Percentiles rank a stretch among this genome's conserved stretches.
These are phyloP conservation scores for Arthrobotrys musiformis DNA, from an alignment of 2,329 filamentous ascomycete genomes.

Conservation along the genomic window DNA sequence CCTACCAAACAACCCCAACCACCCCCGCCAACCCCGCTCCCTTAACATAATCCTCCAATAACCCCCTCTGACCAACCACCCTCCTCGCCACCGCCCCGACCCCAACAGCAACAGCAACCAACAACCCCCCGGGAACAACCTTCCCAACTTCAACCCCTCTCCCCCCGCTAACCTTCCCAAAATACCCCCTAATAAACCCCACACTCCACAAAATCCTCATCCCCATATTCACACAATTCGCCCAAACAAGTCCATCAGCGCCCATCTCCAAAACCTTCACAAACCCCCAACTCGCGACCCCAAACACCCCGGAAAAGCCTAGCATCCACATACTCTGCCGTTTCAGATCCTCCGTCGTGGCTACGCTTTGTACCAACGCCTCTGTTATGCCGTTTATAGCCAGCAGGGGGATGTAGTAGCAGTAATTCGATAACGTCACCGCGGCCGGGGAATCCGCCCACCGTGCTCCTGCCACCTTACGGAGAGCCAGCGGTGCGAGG, in stretches of 20 bases:
- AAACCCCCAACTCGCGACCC: conserved; percentile 77
- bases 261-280: conserved; percentile 76
- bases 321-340: conserved; percentile 85
- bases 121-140: conserved; percentile 51
- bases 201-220: conserved; percentile 85
- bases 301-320: conserved; percentile 80
- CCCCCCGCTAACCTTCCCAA: conserved; percentile 62
- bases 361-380: conserved; percentile 90
- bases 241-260: conserved; percentile 81
- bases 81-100: conserved; percentile 56
- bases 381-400: conserved; percentile 92
- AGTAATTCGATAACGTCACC: conserved; percentile 79
- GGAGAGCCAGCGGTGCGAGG: conserved; percentile 77
- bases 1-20: conserved; percentile 56
- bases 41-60: conserved; percentile 47
- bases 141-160: conserved; percentile 25
- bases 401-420: conserved; percentile 91
- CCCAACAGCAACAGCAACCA: conserved; percentile 54
- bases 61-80: conserved; percentile 42
- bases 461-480: conserved; percentile 77
- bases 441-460: conserved; percentile 82
- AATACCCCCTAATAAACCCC: conserved; percentile 75
- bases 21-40: conserved; percentile 40
- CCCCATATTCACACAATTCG: conserved; percentile 90
- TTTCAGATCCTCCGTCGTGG: conserved; percentile 78